Percentiles rank a stretch among this genome's conserved stretches.
phyloP scores from a whole-genome alignment of 2,329 filamentous ascomycete species.

The Monilinia aucupariae region DNA sequence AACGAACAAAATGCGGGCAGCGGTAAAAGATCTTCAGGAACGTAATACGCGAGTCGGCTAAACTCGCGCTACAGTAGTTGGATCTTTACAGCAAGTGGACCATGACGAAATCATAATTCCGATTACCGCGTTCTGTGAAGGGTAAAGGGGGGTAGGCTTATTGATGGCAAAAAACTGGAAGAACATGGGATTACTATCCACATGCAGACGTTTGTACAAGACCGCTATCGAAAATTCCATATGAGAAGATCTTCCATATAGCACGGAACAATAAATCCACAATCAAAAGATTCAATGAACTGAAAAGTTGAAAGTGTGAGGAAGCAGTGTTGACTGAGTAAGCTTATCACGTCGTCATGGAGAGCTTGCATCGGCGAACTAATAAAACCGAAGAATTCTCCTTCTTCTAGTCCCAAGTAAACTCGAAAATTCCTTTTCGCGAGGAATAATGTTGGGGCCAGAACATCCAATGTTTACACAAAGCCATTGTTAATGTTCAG shows the following conservation, averaged over 20 bases:
- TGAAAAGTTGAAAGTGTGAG: not conserved
- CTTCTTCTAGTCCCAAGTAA: not conserved
- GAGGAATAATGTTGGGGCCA: not conserved
- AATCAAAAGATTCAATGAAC: not conserved
- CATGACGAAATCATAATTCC: not conserved
- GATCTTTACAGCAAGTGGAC: not conserved
- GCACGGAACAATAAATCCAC: not conserved
- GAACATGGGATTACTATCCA: not conserved
- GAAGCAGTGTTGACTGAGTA: too few species aligned
- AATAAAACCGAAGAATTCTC: not conserved
- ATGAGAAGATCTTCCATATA: not conserved
- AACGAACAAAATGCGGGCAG: not conserved
- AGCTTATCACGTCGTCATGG: not conserved
- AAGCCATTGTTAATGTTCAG: not conserved
- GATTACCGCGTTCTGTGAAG: not conserved
- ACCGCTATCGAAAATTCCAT: not conserved
- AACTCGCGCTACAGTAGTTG: not conserved
- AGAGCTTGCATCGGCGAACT: not conserved
- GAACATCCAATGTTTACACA: not conserved
- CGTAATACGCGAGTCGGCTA: not conserved
- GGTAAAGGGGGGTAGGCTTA: too few species aligned
- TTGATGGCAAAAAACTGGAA: not conserved
- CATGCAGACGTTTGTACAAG: not conserved
- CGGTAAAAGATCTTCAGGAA: slow-evolving; percentile 11
- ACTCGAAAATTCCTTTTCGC: not conserved